Evolutionary conservation across 257 asterid genomes (phyloP).

Genomic region (Misopates orontium): DNA sequence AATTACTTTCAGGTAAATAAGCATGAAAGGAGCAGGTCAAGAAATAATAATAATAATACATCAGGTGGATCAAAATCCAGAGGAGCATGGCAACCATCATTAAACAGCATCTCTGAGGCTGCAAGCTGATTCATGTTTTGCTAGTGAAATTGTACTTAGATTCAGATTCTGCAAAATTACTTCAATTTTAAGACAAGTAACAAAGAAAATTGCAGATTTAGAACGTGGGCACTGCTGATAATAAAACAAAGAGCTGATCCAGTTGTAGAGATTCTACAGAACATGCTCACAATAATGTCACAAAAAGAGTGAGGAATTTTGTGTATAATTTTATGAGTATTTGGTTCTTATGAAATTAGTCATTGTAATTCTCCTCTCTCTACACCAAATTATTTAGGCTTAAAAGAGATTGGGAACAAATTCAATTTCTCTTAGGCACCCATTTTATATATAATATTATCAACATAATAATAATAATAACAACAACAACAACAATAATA

Average conservation of each 20-base stretch:
- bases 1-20: slow-evolving; percentile 54
- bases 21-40: slow-evolving; percentile 56
- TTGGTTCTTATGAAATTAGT: too few relatives aligned
- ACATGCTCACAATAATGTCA: slow-evolving; percentile 13
- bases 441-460: too few relatives aligned
- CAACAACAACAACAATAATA: too few relatives aligned
- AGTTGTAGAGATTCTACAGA: slow-evolving; percentile 23
- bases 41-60: slow-evolving; percentile 32
- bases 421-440: too few relatives aligned
- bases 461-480: too few relatives aligned
- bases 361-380: too few relatives aligned
- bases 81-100: slow-evolving; percentile 71
- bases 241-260: slow-evolving; percentile 20
- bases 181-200: slow-evolving; percentile 8
- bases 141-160: background rate
- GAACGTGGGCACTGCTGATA: slow-evolving; percentile 32
- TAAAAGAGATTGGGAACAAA: too few relatives aligned
- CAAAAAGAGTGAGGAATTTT: too few relatives aligned
- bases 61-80: slow-evolving; percentile 48
- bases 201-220: slow-evolving; percentile 15
- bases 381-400: too few relatives aligned
- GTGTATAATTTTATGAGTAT: too few relatives aligned
- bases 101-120: slow-evolving; percentile 82
- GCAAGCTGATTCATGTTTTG: slow-evolving; percentile 39
- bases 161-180: slow-evolving; percentile 22